phyloP scores from a whole-genome alignment of 1,284 basidiomycete genomes.

The Tetrapyrgos nigripes region DNA sequence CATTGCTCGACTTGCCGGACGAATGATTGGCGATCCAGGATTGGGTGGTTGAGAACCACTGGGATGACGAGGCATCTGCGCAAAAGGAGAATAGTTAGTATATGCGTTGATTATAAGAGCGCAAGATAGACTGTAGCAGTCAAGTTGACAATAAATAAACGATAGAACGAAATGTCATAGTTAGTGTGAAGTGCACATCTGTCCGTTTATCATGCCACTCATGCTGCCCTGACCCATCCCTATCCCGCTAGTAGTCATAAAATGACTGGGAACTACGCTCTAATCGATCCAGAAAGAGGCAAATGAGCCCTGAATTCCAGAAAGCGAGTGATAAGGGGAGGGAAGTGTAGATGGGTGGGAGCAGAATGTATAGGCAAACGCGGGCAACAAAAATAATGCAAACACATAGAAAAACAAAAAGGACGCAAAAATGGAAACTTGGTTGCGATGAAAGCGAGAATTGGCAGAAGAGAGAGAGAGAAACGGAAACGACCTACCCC shows the following conservation, averaged over 20 bases:
- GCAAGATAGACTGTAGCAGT: no score
- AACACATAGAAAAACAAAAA: neutral
- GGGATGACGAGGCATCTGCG: slow-evolving; percentile 5
- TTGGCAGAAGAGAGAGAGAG: neutral
- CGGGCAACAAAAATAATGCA: no score
- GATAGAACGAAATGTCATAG: neutral
- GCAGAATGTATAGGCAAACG: neutral
- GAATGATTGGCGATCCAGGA: slow-evolving; percentile 3
- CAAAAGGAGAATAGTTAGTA: neutral
- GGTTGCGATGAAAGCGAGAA: neutral
- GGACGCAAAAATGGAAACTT: neutral
- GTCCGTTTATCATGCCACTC: neutral
- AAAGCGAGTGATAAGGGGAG: neutral
- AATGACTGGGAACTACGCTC: slow-evolving; percentile 6
- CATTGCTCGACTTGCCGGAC: slow-evolving; percentile 16
- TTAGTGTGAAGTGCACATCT: neutral
- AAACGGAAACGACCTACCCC: slow-evolving; percentile 4
- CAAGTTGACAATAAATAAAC: neutral
- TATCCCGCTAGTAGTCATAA: neutral
- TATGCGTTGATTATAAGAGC: neutral
- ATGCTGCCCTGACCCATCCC: slow-evolving; percentile 6
- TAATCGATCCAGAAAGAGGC: neutral
- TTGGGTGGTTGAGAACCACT: neutral
- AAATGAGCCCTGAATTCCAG: neutral
- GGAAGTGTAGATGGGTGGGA: neutral